Evolutionary conservation across 2,329 filamentous ascomycete species (phyloP).

Genomic region (Alternaria sp.): DNA sequence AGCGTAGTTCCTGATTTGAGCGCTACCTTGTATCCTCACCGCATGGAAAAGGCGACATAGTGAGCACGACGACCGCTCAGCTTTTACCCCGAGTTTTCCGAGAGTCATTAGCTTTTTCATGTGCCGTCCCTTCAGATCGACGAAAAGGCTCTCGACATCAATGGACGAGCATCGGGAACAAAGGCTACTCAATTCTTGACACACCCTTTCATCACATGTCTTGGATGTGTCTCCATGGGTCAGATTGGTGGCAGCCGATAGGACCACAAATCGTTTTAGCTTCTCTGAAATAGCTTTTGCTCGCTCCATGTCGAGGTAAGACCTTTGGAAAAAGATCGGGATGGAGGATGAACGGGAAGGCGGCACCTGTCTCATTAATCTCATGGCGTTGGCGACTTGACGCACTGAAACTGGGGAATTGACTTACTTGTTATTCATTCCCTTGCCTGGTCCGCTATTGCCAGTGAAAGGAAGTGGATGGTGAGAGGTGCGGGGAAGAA

Average conservation of each 20-base stretch:
- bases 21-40: background rate
- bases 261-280: background rate
- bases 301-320: background rate
- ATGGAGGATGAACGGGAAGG: background rate
- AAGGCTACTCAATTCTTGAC: background rate
- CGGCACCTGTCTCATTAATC: background rate
- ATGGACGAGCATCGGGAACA: background rate
- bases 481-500: background rate
- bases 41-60: background rate
- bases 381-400: background rate
- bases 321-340: background rate
- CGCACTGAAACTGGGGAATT: background rate
- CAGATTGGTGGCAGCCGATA: background rate
- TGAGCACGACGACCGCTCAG: background rate
- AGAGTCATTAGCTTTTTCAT: background rate
- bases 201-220: background rate
- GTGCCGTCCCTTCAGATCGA: accelerated
- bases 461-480: background rate
- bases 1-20: background rate
- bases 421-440: background rate
- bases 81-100: background rate
- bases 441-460: background rate
- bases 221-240: background rate
- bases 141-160: background rate
- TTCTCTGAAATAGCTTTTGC: background rate